phyloP scores from a whole-genome alignment of 768 basidiomycete genomes.

The Hemileccinum impolitum region DNA sequence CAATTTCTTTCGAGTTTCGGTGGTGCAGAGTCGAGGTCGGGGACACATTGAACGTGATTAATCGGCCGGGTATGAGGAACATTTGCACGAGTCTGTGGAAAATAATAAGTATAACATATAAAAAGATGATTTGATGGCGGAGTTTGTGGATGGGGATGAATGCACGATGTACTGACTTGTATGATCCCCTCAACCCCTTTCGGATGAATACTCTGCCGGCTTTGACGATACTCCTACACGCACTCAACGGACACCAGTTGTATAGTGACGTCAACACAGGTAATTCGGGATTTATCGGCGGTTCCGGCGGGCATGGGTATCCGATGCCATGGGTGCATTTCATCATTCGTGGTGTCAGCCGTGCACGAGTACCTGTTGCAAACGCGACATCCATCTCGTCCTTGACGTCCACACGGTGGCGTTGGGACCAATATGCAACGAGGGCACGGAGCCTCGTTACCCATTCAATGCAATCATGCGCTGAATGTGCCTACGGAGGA shows the following conservation, averaged over 20 bases:
- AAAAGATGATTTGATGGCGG: background rate
- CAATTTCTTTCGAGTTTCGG: conserved; percentile 51
- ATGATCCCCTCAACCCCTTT: conserved; percentile 69
- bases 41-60: conserved; percentile 70
- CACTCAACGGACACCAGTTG: conserved; percentile 84
- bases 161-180: conserved; percentile 52
- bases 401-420: conserved; percentile 70
- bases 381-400: conserved; percentile 80
- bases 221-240: conserved; percentile 72
- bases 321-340: conserved; percentile 33
- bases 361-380: conserved; percentile 44
- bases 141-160: background rate
- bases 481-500: conserved; percentile 54
- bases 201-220: conserved; percentile 72
- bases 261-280: conserved; percentile 64
- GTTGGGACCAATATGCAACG: conserved; percentile 73
- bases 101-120: no score
- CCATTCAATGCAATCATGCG: conserved; percentile 77
- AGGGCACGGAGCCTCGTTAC: conserved; percentile 70
- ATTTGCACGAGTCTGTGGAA: conserved; percentile 59
- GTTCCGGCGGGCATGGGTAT: conserved; percentile 45
- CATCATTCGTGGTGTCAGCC: conserved; percentile 53
- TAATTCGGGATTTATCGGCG: conserved; percentile 50
- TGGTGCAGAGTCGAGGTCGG: conserved; percentile 55
- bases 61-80: conserved; percentile 69